These are phyloP conservation scores for Debaryomyces nepalensis DNA, from an alignment of 1,139 yeast genomes.

Conservation along the genomic window DNA sequence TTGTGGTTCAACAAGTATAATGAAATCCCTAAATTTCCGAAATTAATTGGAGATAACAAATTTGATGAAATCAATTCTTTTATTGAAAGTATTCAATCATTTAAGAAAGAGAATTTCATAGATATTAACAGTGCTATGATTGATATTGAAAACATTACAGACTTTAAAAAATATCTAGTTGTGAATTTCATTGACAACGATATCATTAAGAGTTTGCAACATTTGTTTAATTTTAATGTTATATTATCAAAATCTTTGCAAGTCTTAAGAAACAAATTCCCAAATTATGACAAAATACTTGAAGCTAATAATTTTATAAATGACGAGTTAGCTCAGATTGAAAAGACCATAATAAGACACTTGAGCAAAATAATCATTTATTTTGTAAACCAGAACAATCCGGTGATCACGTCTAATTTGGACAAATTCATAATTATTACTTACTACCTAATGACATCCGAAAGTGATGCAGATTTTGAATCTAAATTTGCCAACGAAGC, in stretches of 20 bases:
- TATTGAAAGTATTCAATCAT: slow-evolving; percentile 22
- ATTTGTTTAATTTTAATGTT: slow-evolving; percentile 31
- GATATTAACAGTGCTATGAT: slow-evolving; percentile 12
- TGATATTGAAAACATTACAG: slow-evolving; percentile 7
- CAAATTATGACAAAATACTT: slow-evolving; percentile 4
- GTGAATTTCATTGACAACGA: slow-evolving; percentile 29
- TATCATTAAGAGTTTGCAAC: slow-evolving; percentile 29
- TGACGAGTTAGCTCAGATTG: slow-evolving; percentile 22
- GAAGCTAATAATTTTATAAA: slow-evolving; percentile 15
- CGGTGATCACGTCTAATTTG: slow-evolving; percentile 19
- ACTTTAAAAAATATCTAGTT: slow-evolving; percentile 20
- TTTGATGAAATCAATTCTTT: slow-evolving; percentile 22
- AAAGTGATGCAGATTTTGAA: slow-evolving; percentile 10
- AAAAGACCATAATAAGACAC: slow-evolving; percentile 20
- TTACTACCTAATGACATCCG: slow-evolving; percentile 22
- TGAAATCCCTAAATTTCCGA: slow-evolving; percentile 16
- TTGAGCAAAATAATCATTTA: slow-evolving; percentile 25
- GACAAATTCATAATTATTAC: slow-evolving; percentile 36
- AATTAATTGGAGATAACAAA: slow-evolving; percentile 11
- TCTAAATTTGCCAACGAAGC: slow-evolving; percentile 23
- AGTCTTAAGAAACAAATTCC: slow-evolving; percentile 13
- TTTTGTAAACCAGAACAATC: slow-evolving; percentile 16
- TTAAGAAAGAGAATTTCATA: slow-evolving; percentile 23
- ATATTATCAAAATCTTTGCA: slow-evolving; percentile 26
- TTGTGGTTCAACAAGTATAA: slow-evolving; percentile 22